Conservation (phyloP, 1,139 yeast species). For the Casaregolazyma lundiana region DNA sequence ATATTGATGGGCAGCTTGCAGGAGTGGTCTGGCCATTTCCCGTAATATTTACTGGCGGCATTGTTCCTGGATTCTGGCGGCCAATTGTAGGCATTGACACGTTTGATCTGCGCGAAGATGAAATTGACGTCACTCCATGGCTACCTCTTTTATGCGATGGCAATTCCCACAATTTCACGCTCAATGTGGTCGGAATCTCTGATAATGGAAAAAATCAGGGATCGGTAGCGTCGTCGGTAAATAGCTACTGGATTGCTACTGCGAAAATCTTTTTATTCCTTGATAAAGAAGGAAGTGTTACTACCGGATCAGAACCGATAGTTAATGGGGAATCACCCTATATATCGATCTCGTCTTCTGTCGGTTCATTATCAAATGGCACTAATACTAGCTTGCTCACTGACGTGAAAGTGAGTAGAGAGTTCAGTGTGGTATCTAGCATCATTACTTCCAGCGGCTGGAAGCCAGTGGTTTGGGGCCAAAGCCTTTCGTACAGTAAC, state of each 20-base stretch:
- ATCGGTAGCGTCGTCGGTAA: slow-evolving; percentile 33
- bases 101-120: slow-evolving; percentile 63
- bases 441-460: background rate
- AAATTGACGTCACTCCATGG: slow-evolving; percentile 61
- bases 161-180: slow-evolving; percentile 21
- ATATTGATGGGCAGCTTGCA: slow-evolving; percentile 31
- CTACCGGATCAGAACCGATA: background rate
- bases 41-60: slow-evolving; percentile 70
- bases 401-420: background rate
- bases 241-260: slow-evolving; percentile 64
- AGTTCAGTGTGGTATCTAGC: background rate
- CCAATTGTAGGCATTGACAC: slow-evolving; percentile 71
- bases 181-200: slow-evolving; percentile 51
- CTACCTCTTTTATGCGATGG: slow-evolving; percentile 57
- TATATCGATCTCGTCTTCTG: background rate
- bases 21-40: slow-evolving; percentile 38
- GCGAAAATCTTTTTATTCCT: slow-evolving; percentile 53
- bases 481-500: background rate
- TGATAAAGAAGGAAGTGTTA: background rate
- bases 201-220: slow-evolving; percentile 10
- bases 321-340: background rate
- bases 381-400: background rate
- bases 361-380: background rate
- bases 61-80: slow-evolving; percentile 73
- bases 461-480: background rate